A percentile compares a stretch with the other conserved stretches of the same genome.
Conservation (phyloP, 2,329 filamentous ascomycete species). For the Colletotrichum musae region DNA sequence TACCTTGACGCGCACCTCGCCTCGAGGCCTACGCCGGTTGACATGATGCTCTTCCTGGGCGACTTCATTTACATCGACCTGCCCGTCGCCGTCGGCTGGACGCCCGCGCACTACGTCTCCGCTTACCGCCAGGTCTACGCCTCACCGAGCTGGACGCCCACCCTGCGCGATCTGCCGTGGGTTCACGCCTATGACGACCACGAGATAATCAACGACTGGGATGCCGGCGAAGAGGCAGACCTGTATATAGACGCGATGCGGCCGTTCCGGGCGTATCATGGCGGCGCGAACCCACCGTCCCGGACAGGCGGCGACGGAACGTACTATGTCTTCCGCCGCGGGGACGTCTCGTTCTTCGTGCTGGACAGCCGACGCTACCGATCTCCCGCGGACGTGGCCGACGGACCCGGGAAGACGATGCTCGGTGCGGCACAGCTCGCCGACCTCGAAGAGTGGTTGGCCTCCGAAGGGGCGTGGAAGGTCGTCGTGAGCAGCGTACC, state of each 20-base stretch:
- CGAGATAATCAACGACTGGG: slow-evolving; percentile 80
- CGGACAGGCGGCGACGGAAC: slow-evolving; percentile 60
- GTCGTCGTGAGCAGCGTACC: slow-evolving; percentile 76
- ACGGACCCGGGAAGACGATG: slow-evolving; percentile 65
- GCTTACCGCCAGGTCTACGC: slow-evolving; percentile 76
- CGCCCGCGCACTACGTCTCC: slow-evolving; percentile 38
- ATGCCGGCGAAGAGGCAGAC: slow-evolving; percentile 71
- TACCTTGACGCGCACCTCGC: slow-evolving; percentile 46
- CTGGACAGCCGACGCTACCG: slow-evolving; percentile 75
- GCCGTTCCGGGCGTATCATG: slow-evolving; percentile 76
- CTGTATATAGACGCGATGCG: slow-evolving; percentile 74
- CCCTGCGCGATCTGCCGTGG: slow-evolving; percentile 69
- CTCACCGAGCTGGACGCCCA: slow-evolving; percentile 72
- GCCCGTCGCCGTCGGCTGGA: slow-evolving; percentile 44
- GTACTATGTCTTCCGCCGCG: slow-evolving; percentile 76
- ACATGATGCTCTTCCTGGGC: slow-evolving; percentile 70
- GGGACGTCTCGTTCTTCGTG: slow-evolving; percentile 76
- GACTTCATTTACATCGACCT: slow-evolving; percentile 77
- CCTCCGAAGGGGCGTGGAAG: slow-evolving; percentile 65
- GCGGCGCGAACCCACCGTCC: slow-evolving; percentile 72
- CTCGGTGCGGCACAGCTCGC: slow-evolving; percentile 71
- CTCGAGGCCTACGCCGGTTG: slow-evolving; percentile 13
- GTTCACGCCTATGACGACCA: slow-evolving; percentile 81
- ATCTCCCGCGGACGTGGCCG: slow-evolving; percentile 56
- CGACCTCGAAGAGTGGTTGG: slow-evolving; percentile 72